Conservation (phyloP, 2,329 filamentous ascomycete genomes). For the Aspergillus hiratsukae region DNA sequence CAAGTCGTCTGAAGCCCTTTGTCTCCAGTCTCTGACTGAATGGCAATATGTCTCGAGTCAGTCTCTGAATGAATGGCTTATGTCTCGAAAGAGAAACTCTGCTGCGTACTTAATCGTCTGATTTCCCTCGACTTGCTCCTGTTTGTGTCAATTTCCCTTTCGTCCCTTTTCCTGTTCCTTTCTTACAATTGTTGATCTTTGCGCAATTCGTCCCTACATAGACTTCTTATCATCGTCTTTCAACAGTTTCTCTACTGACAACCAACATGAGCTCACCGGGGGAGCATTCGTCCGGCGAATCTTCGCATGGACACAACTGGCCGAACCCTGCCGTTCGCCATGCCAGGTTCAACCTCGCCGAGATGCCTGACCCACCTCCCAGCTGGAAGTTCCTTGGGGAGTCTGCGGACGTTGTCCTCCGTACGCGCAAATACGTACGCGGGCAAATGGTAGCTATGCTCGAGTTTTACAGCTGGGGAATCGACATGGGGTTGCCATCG, state of each 20-base stretch:
- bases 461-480: slow-evolving; percentile 25
- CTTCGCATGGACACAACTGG: neutral
- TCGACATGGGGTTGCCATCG: slow-evolving; percentile 7
- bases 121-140: neutral
- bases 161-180: neutral
- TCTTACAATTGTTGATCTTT: neutral
- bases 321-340: slow-evolving; percentile 4
- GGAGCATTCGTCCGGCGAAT: neutral
- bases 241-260: neutral
- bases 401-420: neutral
- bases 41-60: too few relatives aligned
- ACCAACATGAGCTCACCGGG: neutral
- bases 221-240: neutral
- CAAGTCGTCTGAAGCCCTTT: neutral
- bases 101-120: neutral
- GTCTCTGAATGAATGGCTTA: neutral
- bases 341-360: slow-evolving; percentile 3
- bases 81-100: neutral
- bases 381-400: slow-evolving; percentile 8
- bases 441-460: slow-evolving; percentile 5
- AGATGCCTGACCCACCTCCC: slow-evolving; percentile 6
- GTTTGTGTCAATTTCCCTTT: neutral
- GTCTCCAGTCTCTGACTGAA: neutral
- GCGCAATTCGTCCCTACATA: too few relatives aligned
- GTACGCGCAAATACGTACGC: neutral